Conservation (phyloP, 106 monocot species). For the Xerophyta viscosa region DNA sequence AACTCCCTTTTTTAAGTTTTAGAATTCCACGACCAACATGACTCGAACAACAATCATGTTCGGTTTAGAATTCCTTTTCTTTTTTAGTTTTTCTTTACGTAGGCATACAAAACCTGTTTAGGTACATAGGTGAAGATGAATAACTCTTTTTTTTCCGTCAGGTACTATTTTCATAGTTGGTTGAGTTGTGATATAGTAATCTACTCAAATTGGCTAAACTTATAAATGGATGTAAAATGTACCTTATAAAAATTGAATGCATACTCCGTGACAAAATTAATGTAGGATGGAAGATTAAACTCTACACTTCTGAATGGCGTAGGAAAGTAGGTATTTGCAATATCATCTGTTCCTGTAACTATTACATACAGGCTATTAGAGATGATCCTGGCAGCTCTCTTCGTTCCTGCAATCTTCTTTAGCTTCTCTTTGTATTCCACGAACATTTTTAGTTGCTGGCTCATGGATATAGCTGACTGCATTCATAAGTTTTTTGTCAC, state of each 20-base stretch:
- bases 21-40: too few species aligned
- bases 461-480: slow-evolving; percentile 25
- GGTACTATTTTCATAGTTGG: too few species aligned
- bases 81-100: too few species aligned
- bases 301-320: slow-evolving; percentile 24
- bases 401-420: slow-evolving; percentile 21
- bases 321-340: slow-evolving; percentile 61
- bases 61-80: too few species aligned
- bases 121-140: too few species aligned
- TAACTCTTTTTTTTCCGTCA: too few species aligned
- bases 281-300: slow-evolving; percentile 42
- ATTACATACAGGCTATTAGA: slow-evolving; percentile 19
- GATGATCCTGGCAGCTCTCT: slow-evolving; percentile 20
- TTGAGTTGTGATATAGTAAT: too few species aligned
- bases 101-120: too few species aligned
- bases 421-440: slow-evolving; percentile 44
- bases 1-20: too few species aligned
- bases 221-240: background rate
- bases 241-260: slow-evolving; percentile 46
- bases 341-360: slow-evolving; percentile 50
- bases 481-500: too few species aligned
- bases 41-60: too few species aligned
- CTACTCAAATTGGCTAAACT: background rate
- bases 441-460: slow-evolving; percentile 30
- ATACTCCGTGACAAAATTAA: slow-evolving; percentile 20